phyloP scores from a whole-genome alignment of 495 filamentous ascomycete species.

The Jackrogersella multiformis region DNA sequence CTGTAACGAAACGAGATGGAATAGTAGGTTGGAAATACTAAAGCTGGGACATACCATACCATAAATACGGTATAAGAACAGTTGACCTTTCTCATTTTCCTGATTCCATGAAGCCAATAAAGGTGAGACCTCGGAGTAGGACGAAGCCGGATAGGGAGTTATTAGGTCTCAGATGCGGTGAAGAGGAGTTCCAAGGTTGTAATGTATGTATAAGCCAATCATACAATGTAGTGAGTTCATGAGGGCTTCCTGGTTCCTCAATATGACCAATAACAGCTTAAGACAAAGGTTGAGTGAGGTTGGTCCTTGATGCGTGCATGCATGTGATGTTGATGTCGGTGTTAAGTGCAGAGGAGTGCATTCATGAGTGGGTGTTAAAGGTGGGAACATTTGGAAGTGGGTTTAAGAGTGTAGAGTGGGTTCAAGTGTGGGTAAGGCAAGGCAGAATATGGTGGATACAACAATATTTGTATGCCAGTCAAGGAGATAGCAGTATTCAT shows the following conservation, averaged over 20 bases:
- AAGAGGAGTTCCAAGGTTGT: background rate
- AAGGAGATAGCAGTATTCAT: background rate
- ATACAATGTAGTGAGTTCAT: too few relatives aligned
- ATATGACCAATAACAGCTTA: background rate
- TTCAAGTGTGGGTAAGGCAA: too few relatives aligned
- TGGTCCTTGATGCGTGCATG: background rate
- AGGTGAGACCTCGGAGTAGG: conserved; percentile 19
- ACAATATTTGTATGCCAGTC: too few relatives aligned
- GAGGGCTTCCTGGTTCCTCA: too few relatives aligned
- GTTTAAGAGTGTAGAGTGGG: too few relatives aligned
- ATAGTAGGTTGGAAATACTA: conserved; percentile 12
- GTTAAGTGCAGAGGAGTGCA: background rate
- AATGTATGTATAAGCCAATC: too few relatives aligned
- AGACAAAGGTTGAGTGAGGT: background rate
- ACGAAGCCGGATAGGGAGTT: background rate
- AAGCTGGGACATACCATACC: conserved; percentile 26
- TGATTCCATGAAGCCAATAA: conserved; percentile 11
- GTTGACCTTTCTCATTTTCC: conserved; percentile 21
- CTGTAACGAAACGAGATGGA: conserved; percentile 12
- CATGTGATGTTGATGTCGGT: background rate
- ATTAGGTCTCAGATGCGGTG: conserved; percentile 4
- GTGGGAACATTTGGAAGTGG: too few relatives aligned
- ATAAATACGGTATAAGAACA: conserved; percentile 37
- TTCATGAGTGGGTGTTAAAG: background rate
- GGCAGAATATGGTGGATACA: background rate